Conservation (phyloP, 83 land plant species). For the Isoetes engelmannii region DNA sequence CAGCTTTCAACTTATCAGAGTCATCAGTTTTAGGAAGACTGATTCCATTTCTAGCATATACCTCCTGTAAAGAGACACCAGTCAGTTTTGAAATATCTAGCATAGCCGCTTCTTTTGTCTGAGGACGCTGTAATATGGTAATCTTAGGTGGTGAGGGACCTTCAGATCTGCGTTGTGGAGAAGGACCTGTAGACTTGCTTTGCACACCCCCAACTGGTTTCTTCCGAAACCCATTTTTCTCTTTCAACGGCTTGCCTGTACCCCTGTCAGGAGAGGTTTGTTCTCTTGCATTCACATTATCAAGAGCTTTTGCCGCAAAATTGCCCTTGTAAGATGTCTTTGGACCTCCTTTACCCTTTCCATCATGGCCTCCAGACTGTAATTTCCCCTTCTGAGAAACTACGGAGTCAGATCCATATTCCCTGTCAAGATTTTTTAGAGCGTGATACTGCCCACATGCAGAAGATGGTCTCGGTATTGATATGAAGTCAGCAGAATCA, state of each 20-base stretch:
- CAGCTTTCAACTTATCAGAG: background rate
- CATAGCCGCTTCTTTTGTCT: conserved; percentile 11
- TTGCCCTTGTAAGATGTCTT: background rate
- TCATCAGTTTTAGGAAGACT: background rate
- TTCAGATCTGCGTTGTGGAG: background rate
- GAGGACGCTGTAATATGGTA: conserved; percentile 15
- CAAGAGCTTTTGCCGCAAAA: background rate
- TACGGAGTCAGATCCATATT: background rate
- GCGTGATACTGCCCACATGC: background rate
- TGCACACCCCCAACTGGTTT: background rate
- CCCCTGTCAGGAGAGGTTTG: background rate
- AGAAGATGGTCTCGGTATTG: background rate
- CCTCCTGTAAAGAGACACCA: conserved; percentile 1
- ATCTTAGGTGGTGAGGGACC: background rate
- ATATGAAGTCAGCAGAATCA: background rate
- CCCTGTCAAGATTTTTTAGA: background rate
- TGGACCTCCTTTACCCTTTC: background rate
- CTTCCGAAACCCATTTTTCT: background rate
- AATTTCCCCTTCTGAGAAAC: background rate
- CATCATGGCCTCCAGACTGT: background rate
- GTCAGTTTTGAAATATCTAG: background rate
- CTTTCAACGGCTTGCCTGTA: background rate
- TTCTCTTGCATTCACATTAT: background rate
- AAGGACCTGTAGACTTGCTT: background rate
- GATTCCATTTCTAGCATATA: conserved; percentile 3